Conservation (phyloP, 129 eudicot species). For the Kitagawia praeruptora region DNA sequence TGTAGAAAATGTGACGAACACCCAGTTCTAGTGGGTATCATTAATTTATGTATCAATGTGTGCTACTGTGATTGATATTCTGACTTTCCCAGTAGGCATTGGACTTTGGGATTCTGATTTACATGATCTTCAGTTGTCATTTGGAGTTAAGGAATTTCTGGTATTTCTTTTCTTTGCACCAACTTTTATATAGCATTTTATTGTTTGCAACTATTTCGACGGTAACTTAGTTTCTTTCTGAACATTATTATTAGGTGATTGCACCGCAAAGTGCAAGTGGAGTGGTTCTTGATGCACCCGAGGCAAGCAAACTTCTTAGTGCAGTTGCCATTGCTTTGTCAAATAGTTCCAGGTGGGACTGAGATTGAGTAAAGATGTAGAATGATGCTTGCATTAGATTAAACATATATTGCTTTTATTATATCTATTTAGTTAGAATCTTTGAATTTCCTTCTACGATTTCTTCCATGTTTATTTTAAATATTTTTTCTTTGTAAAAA, state of each 20-base stretch:
- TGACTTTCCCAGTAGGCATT: constrained; percentile 39
- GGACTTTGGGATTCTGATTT: constrained; percentile 52
- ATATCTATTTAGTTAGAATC: not conserved
- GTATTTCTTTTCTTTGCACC: constrained; percentile 24
- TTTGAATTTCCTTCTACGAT: not conserved
- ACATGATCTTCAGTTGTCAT: constrained; percentile 86
- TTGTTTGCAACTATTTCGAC: constrained; percentile 8
- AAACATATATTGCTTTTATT: not conserved
- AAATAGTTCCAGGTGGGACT: constrained; percentile 75
- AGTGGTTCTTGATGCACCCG: constrained; percentile 95
- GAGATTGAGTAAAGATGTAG: not conserved
- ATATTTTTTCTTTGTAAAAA: not conserved
- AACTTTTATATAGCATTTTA: not conserved
- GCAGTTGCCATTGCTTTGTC: constrained; percentile 94
- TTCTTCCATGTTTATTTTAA: not conserved
- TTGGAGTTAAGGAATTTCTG: constrained; percentile 89
- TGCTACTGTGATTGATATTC: constrained; percentile 12
- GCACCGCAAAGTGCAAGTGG: constrained; percentile 98
- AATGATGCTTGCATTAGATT: not conserved
- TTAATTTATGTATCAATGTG: not conserved
- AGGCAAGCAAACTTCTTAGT: constrained; percentile 94
- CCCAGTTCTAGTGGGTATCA: not conserved
- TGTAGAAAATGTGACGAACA: not conserved
- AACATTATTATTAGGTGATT: constrained; percentile 49
- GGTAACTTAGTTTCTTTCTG: constrained; percentile 3